A percentile compares a stretch with the other conserved stretches of the same genome.
Evolutionary conservation across 176 grass and related monocot genomes (phyloP).

Genomic region (Saccharum spontaneum): DNA sequence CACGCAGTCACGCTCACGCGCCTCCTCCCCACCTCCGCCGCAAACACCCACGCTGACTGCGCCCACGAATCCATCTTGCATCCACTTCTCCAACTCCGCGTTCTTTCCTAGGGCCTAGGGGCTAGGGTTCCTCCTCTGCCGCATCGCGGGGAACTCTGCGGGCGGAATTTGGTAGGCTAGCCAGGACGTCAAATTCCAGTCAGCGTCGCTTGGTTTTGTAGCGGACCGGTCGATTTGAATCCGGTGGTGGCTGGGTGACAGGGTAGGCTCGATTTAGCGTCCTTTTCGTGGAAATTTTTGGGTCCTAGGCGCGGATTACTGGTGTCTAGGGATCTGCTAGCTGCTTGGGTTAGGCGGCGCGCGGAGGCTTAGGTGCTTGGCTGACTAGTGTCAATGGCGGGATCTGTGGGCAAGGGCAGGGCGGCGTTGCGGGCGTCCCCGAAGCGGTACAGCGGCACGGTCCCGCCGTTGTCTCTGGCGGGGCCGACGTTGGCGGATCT

Average conservation of each 20-base stretch:
- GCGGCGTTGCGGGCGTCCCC: constrained; percentile 30
- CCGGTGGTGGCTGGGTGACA: neutral
- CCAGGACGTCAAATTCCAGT: neutral
- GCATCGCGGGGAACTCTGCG: neutral
- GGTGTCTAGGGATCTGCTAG: neutral
- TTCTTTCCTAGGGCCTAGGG: neutral
- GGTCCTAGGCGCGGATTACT: neutral
- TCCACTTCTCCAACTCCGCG: neutral
- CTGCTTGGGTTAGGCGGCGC: neutral
- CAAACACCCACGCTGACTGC: neutral
- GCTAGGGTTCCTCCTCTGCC: neutral
- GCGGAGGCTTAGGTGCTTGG: neutral
- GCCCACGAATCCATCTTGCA: neutral
- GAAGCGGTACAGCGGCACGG: constrained; percentile 61
- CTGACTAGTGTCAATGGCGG: constrained; percentile 39
- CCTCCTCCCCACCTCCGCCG: neutral
- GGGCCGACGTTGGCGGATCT: constrained; percentile 66
- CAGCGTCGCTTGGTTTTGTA: neutral
- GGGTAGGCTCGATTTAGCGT: neutral
- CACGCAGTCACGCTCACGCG: neutral
- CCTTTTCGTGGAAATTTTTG: neutral
- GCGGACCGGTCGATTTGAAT: neutral
- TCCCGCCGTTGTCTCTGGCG: constrained; percentile 60
- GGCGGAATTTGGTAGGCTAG: constrained; percentile 1
- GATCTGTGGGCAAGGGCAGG: constrained; percentile 34